Percentiles rank a stretch among this genome's conserved stretches.
These are phyloP conservation scores for Aspergillaceae sp. DNA, from an alignment of 2,329 filamentous ascomycete genomes.

Conservation along the genomic window DNA sequence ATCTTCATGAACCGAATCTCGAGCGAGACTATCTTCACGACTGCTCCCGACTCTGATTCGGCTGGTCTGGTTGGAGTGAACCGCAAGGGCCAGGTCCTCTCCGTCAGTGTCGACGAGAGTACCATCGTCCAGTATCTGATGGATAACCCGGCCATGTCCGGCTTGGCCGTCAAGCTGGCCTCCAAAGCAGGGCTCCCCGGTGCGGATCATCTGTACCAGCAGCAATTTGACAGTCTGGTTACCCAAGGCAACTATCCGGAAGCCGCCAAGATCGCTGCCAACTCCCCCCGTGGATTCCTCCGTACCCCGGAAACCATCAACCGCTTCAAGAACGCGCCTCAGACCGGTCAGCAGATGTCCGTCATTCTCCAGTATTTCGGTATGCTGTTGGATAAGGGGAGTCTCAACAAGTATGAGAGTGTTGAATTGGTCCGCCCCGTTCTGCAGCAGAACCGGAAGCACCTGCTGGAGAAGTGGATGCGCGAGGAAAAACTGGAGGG, in stretches of 20 bases:
- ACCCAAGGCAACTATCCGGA: conserved; percentile 70
- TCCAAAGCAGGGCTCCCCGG: conserved; percentile 89
- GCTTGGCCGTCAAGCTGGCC: conserved; percentile 91
- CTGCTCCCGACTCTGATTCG: conserved; percentile 71
- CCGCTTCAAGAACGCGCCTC: conserved; percentile 80
- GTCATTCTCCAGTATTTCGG: conserved; percentile 96
- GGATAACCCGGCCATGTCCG: conserved; percentile 88
- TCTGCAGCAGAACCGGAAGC: conserved; percentile 85
- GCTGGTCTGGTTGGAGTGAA: conserved; percentile 91
- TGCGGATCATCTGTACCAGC: conserved; percentile 84
- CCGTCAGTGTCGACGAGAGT: conserved; percentile 85
- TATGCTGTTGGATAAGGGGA: conserved; percentile 90
- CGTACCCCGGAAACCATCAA: conserved; percentile 93
- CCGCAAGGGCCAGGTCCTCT: conserved; percentile 91
- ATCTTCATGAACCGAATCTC: conserved; percentile 99
- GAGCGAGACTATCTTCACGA: conserved; percentile 97
- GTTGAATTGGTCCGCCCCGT: conserved; percentile 90
- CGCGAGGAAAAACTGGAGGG: conserved; percentile 91
- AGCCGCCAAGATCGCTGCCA: conserved; percentile 91
- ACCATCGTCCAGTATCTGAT: conserved; percentile 90
- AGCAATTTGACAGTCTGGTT: conserved; percentile 86
- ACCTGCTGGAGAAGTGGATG: conserved; percentile 96
- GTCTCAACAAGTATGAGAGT: conserved; percentile 85
- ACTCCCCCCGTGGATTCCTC: conserved; percentile 91
- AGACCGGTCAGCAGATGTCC: conserved; percentile 63